Conservation (phyloP, 768 basidiomycete species). For the Lactarius tabidus region DNA sequence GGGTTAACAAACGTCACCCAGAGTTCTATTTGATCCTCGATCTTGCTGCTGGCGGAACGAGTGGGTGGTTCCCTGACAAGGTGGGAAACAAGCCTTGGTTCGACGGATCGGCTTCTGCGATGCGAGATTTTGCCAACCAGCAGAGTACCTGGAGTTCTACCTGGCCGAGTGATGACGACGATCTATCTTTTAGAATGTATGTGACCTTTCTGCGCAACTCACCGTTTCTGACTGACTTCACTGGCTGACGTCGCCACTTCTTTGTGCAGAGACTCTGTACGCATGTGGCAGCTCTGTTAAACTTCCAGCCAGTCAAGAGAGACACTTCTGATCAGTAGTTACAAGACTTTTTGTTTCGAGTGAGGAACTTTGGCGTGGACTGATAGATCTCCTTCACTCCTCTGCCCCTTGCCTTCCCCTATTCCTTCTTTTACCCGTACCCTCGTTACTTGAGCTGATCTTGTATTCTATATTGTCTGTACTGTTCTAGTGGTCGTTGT, state of each 20-base stretch:
- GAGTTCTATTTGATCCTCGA: conserved; percentile 81
- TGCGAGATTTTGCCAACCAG: conserved; percentile 61
- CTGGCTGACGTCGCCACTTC: neutral
- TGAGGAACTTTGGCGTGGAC: neutral
- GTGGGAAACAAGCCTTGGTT: conserved; percentile 68
- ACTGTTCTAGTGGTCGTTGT: neutral
- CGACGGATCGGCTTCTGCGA: conserved; percentile 57
- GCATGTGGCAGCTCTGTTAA: conserved; percentile 35
- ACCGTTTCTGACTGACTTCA: neutral
- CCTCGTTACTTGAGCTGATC: neutral
- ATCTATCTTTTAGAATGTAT: conserved; percentile 68
- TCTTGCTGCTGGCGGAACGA: conserved; percentile 77
- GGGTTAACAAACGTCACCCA: conserved; percentile 28
- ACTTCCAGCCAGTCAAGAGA: neutral
- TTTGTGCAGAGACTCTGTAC: conserved; percentile 33
- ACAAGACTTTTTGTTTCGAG: neutral
- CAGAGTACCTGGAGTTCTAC: conserved; percentile 68
- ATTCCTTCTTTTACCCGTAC: neutral
- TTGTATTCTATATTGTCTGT: neutral
- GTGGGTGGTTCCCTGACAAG: conserved; percentile 58
- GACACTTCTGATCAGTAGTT: neutral
- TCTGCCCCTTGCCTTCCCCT: neutral
- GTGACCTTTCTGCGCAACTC: conserved; percentile 16
- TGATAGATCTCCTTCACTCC: neutral
- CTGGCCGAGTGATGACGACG: conserved; percentile 62